These are phyloP conservation scores for Botrytis aclada DNA, from an alignment of 2,329 filamentous ascomycete species.

Conservation along the genomic window DNA sequence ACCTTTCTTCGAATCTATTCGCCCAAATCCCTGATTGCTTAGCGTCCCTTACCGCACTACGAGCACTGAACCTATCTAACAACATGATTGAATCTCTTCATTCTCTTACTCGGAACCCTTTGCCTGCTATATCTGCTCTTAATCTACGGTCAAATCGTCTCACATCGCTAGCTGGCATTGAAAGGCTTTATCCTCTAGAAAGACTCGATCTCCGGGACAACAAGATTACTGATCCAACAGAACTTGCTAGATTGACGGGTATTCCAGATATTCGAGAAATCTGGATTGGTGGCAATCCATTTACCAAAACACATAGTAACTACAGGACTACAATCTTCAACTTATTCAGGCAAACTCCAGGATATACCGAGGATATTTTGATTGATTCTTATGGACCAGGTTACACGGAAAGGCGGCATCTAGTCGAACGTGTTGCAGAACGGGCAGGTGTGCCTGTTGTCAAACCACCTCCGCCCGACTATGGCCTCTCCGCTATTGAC, in stretches of 20 bases:
- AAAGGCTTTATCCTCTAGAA: slow-evolving; percentile 84
- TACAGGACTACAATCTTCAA: slow-evolving; percentile 95
- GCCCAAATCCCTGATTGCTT: slow-evolving; percentile 91
- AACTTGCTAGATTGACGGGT: slow-evolving; percentile 82
- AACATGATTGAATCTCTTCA: slow-evolving; percentile 97
- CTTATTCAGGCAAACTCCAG: slow-evolving; percentile 83
- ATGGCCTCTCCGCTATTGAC: slow-evolving; percentile 55
- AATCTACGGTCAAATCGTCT: slow-evolving; percentile 89
- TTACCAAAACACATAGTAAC: slow-evolving; percentile 78
- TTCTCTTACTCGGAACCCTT: slow-evolving; percentile 77
- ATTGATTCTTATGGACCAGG: slow-evolving; percentile 82
- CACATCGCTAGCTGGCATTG: slow-evolving; percentile 81
- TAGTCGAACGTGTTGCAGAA: slow-evolving; percentile 78
- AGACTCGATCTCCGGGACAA: slow-evolving; percentile 91
- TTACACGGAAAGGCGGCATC: slow-evolving; percentile 79
- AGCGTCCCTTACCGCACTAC: slow-evolving; percentile 78
- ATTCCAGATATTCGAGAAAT: slow-evolving; percentile 91
- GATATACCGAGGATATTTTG: slow-evolving; percentile 84
- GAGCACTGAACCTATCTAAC: slow-evolving; percentile 88
- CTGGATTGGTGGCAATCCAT: slow-evolving; percentile 89
- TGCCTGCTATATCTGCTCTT: slow-evolving; percentile 89
- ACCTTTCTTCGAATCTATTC: slow-evolving; percentile 90
- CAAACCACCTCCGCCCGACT: slow-evolving; percentile 62
- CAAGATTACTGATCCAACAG: slow-evolving; percentile 81
- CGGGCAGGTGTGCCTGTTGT: slow-evolving; percentile 74